Evolutionary conservation across 202 grass and related monocot genomes (phyloP).

Genomic region (Carex sylvatica): DNA sequence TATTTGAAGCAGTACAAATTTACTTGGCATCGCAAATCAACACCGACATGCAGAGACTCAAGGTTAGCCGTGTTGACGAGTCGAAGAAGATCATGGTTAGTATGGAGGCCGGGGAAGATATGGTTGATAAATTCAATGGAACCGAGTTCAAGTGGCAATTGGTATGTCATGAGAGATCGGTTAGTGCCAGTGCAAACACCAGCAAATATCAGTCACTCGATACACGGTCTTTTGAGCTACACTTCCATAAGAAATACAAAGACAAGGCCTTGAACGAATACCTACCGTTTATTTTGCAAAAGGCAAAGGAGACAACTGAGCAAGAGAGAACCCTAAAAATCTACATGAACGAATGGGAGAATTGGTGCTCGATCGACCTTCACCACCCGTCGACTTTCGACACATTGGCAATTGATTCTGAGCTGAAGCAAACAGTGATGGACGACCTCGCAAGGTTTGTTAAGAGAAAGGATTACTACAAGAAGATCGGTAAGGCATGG

Average conservation of each 20-base stretch:
- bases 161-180: conserved; percentile 14
- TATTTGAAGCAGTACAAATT: conserved; percentile 33
- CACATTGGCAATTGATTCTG: conserved; percentile 61
- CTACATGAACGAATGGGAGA: conserved; percentile 44
- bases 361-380: conserved; percentile 39
- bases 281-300: conserved; percentile 63
- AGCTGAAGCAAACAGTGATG: conserved; percentile 45
- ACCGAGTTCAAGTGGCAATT: conserved; percentile 60
- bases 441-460: conserved; percentile 70
- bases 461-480: conserved; percentile 75
- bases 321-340: conserved; percentile 48
- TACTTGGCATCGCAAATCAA: conserved; percentile 52
- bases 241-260: conserved; percentile 69
- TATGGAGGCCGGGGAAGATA: conserved; percentile 47
- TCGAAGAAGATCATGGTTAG: conserved; percentile 36
- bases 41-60: conserved; percentile 37
- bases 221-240: conserved; percentile 40
- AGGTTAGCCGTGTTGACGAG: conserved; percentile 34
- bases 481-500: conserved; percentile 68
- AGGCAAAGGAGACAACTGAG: conserved; percentile 41
- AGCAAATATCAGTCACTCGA: background rate
- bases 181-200: background rate
- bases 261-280: conserved; percentile 56
- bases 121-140: conserved; percentile 46
- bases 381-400: conserved; percentile 73